Conservation (phyloP, 2,329 filamentous ascomycete genomes). For the Orbilia oligospora region DNA sequence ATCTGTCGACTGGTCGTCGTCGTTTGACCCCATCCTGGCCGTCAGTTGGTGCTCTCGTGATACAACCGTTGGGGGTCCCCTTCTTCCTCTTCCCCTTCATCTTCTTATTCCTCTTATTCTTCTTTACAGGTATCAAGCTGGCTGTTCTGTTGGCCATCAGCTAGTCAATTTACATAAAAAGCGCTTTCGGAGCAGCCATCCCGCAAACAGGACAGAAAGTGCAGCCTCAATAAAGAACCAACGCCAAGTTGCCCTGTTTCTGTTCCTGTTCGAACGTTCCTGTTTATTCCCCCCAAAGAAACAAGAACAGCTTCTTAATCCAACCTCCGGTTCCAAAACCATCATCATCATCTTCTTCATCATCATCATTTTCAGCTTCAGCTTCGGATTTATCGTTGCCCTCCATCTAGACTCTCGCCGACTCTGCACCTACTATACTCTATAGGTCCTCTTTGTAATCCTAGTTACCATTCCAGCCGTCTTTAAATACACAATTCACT, state of each 20-base stretch:
- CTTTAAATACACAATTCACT: slow-evolving; percentile 30
- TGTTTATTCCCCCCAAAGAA: not conserved
- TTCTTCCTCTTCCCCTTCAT: not conserved
- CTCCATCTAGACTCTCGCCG: slow-evolving; percentile 1
- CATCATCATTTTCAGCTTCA: not conserved
- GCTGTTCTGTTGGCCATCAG: not conserved
- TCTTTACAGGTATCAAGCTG: too few species aligned
- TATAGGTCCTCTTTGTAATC: slow-evolving; percentile 1
- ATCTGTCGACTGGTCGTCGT: not conserved
- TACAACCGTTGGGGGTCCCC: slow-evolving; percentile 39
- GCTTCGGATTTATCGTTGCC: slow-evolving; percentile 1
- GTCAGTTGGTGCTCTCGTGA: slow-evolving; percentile 60
- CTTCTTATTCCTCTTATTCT: not conserved
- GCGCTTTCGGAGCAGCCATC: slow-evolving; percentile 52
- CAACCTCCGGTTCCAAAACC: slow-evolving; percentile 10
- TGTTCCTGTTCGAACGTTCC: too few species aligned
- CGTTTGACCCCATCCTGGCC: slow-evolving; percentile 29
- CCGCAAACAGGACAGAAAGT: slow-evolving; percentile 42
- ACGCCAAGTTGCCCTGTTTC: slow-evolving; percentile 14
- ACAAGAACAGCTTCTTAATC: not conserved
- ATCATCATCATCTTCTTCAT: not conserved
- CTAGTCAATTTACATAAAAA: not conserved
- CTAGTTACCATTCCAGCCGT: not conserved
- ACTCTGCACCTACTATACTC: not conserved
- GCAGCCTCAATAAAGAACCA: slow-evolving; percentile 30